A percentile compares a stretch with the other conserved stretches of the same genome.
These are phyloP conservation scores for Saprolegnia diclina DNA, from an alignment of 352 stramenopile species.

Conservation along the genomic window DNA sequence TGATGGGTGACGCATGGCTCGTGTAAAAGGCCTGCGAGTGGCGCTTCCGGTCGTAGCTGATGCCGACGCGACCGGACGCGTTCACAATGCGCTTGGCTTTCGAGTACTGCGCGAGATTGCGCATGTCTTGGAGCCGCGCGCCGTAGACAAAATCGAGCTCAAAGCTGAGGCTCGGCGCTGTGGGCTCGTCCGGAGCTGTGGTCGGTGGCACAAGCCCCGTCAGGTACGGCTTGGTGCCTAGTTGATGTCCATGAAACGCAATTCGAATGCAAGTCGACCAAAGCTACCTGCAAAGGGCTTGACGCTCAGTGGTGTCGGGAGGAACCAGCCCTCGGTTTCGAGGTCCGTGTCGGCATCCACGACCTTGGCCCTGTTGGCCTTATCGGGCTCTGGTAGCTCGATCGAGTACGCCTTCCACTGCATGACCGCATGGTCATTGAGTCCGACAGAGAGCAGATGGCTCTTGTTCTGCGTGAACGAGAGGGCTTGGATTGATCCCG, in stretches of 20 bases:
- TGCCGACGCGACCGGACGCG: conserved; percentile 48
- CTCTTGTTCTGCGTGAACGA: conserved; percentile 18
- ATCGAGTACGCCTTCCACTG: conserved; percentile 21
- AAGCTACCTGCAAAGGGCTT: conserved; percentile 20
- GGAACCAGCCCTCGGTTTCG: conserved; percentile 26
- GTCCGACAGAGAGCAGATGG: conserved; percentile 5
- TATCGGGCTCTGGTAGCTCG: background rate
- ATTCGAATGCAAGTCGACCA: too few relatives aligned
- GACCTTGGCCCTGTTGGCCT: conserved; percentile 17
- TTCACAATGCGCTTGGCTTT: conserved; percentile 64
- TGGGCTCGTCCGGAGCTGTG: conserved; percentile 33
- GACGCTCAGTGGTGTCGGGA: conserved; percentile 8
- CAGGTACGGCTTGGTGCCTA: conserved; percentile 51
- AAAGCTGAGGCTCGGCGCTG: conserved; percentile 35
- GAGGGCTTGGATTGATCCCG: conserved; percentile 2
- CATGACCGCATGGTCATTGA: conserved; percentile 7
- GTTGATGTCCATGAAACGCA: too few relatives aligned
- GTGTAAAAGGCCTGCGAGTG: conserved; percentile 64
- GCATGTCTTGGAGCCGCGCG: conserved; percentile 47
- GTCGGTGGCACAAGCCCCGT: conserved; percentile 57
- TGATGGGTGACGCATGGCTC: conserved; percentile 50
- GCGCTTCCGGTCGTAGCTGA: conserved; percentile 70
- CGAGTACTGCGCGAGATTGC: conserved; percentile 54
- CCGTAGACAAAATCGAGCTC: conserved; percentile 69
- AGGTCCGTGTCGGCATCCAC: conserved; percentile 21